phyloP scores from a whole-genome alignment of 768 basidiomycete species.

The Mycena metata region DNA sequence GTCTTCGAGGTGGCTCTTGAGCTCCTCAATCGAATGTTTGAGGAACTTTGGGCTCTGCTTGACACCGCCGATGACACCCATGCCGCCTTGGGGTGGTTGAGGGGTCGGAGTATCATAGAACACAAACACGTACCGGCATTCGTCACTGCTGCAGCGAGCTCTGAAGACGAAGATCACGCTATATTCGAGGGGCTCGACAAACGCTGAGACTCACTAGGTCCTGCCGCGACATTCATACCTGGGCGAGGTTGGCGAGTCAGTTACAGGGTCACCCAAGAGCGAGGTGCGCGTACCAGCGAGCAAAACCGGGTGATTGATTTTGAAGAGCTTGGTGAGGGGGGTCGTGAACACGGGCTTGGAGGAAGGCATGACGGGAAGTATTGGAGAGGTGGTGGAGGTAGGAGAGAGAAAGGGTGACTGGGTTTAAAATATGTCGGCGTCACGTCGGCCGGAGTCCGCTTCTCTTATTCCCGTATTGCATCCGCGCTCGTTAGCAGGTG shows the following conservation, averaged over 20 bases:
- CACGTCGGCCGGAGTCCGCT: too few species aligned
- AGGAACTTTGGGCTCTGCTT: slow-evolving; percentile 81
- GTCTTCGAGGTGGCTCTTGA: slow-evolving; percentile 82
- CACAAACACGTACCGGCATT: slow-evolving; percentile 71
- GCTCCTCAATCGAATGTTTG: slow-evolving; percentile 73
- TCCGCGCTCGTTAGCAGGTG: too few species aligned
- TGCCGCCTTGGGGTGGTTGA: slow-evolving; percentile 62
- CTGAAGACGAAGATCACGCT: neutral
- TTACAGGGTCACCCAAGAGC: too few species aligned
- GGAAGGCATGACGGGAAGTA: slow-evolving; percentile 65
- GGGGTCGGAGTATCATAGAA: neutral
- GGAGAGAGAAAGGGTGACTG: neutral
- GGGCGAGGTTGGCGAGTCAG: neutral
- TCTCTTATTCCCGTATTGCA: too few species aligned
- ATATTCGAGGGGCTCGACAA: neutral
- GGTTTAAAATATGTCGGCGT: neutral
- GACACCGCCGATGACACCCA: slow-evolving; percentile 90
- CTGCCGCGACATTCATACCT: slow-evolving; percentile 89
- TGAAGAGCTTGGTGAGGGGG: slow-evolving; percentile 81
- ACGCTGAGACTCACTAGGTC: slow-evolving; percentile 61
- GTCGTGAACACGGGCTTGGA: slow-evolving; percentile 77
- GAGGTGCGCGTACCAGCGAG: slow-evolving; percentile 66
- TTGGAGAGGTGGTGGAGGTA: slow-evolving; percentile 30
- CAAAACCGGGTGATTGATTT: slow-evolving; percentile 87
- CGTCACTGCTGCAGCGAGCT: slow-evolving; percentile 89